Base-by-base conservation (phyloP, 345 rosid species). In the Populus simonii region DNA sequence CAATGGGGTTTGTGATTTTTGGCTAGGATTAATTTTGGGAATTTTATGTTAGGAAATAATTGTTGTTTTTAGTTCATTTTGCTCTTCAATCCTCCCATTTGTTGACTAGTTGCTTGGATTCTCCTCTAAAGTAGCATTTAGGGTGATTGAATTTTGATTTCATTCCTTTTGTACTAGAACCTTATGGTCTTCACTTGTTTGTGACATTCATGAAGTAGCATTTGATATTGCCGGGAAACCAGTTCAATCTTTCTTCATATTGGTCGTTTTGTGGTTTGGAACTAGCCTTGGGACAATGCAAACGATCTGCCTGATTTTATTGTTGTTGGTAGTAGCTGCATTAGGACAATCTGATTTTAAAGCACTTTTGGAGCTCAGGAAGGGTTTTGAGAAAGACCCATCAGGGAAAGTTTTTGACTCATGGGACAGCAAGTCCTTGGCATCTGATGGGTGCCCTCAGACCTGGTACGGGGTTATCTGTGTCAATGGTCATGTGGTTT, bases 401-500 rank as follows among this genome's bases (percentile, higher is more conserved):
- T 84, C 93, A 12, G 91, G 90, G 57, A 71, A 83, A 81, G 70
- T 86, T 76, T 75, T 88, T 77, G 83, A 72, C 78, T 92, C 98
- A 47, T 94, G 98, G 98, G 85, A 89, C 61, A 81, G 89, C 36
- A 90, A 87, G 74, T 81, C 92, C 76, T 79, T 91, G 70, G 72
- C 88, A 39, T 84, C 97, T 68, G 83, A 94, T 83, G 90, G 79
- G 43, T 94, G 98, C 70, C 97, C 98, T 6, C 57, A 39, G 77
- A 85, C 87, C 75, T 94, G 98, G 98, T 89, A 79, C 33, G 97
- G 98, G n/a, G 83, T 94, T 57, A 73, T 82, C 72, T 94, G 98
- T 79, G 72, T 35, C 73, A 84, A 82, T 36, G 93, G 96, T 25
- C 81, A 73, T 81, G 94, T 94, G 53, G 85, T 82, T 20, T 89